Evolutionary conservation across 148 eudicot species (phyloP).

Genomic region (Hydrangea macrophylla): DNA sequence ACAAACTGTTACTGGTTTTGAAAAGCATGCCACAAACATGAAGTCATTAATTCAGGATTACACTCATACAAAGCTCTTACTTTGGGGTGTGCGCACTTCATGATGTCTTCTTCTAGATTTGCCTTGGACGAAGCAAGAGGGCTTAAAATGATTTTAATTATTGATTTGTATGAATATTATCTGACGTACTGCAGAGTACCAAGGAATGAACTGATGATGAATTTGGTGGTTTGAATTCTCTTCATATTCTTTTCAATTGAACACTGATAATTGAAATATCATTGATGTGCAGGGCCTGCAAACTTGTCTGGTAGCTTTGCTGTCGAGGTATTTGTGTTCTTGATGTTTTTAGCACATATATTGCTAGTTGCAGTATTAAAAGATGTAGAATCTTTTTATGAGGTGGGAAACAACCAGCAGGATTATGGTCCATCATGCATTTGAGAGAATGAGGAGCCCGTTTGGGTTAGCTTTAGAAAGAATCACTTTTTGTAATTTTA

Average conservation of each 20-base stretch:
- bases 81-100: constrained; percentile 4
- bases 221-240: constrained; percentile 2
- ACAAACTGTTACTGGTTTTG: neutral
- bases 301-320: constrained; percentile 87
- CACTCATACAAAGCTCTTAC: neutral
- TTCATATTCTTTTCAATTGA: constrained; percentile 1
- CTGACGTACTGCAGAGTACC: neutral
- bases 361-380: neutral
- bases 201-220: constrained; percentile 5
- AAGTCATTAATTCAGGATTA: neutral
- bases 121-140: neutral
- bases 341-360: neutral
- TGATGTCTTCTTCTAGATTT: neutral
- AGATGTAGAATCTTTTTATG: neutral
- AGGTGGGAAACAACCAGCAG: neutral
- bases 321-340: constrained; percentile 64
- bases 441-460: neutral
- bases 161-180: neutral
- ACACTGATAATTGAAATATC: constrained; percentile 11
- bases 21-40: neutral
- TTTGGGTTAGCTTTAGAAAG: no score
- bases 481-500: no score
- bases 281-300: constrained; percentile 76
- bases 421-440: neutral
- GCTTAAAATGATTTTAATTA: neutral